phyloP scores from a whole-genome alignment of 139 green algal genomes.

The Chlamydomonas schloesseri region DNA sequence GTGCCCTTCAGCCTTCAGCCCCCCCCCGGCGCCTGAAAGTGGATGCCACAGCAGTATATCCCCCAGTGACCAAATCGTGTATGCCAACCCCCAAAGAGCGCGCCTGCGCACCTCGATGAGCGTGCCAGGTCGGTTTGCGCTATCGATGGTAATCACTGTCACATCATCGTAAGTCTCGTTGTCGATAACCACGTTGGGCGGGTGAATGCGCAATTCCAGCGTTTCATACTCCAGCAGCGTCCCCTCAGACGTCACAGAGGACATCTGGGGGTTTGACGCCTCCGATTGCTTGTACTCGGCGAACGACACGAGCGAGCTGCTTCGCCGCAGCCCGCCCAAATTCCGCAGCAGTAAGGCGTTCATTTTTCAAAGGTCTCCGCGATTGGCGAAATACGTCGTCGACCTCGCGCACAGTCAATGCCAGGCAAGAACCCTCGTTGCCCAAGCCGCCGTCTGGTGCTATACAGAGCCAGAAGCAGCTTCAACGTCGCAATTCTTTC shows the following conservation, averaged over 20 bases:
- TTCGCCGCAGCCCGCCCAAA: constrained; percentile 34
- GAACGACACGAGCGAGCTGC: constrained; percentile 55
- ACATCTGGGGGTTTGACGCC: constrained; percentile 45
- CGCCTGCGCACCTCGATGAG: constrained; percentile 91
- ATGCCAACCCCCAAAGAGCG: too few relatives aligned
- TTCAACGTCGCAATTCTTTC: too few relatives aligned
- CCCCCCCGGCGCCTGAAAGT: too few relatives aligned
- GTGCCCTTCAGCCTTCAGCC: too few relatives aligned
- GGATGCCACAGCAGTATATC: too few relatives aligned
- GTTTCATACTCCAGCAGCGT: constrained; percentile 86
- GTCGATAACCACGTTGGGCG: constrained; percentile 87
- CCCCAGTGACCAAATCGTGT: too few relatives aligned
- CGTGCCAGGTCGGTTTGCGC: constrained; percentile 94
- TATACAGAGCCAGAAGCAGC: too few relatives aligned
- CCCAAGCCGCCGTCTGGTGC: too few relatives aligned
- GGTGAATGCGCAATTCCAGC: constrained; percentile 84
- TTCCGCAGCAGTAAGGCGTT: constrained; percentile 51
- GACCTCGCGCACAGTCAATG: too few relatives aligned
- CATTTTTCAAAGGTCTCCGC: constrained; percentile 2
- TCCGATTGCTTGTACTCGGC: constrained; percentile 60
- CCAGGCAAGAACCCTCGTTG: too few relatives aligned
- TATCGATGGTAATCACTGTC: constrained; percentile 93
- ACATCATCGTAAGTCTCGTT: constrained; percentile 78
- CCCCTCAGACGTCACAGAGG: constrained; percentile 67
- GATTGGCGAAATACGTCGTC: too few relatives aligned